Conservation (phyloP, 139 green algal genomes). For the Chlamydomonas schloesseri region DNA sequence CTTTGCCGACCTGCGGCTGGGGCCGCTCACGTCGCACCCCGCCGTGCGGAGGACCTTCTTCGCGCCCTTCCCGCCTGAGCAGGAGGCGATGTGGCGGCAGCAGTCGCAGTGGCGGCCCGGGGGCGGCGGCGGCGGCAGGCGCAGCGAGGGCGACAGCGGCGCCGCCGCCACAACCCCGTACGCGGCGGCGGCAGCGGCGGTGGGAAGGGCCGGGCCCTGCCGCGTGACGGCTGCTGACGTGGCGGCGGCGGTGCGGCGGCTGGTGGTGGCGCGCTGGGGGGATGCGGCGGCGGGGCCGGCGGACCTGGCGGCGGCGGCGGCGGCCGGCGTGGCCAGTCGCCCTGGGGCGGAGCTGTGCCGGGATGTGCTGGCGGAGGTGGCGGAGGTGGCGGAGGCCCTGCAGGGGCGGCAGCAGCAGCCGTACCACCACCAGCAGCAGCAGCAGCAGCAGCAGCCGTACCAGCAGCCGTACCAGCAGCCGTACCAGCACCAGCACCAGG, state of each 20-base stretch:
- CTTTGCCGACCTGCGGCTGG: conserved; percentile 12
- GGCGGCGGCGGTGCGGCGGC: conserved; percentile 13
- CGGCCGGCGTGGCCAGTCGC: background rate
- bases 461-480: background rate
- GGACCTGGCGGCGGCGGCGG: background rate
- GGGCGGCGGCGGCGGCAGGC: background rate
- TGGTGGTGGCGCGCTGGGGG: background rate
- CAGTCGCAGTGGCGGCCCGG: background rate
- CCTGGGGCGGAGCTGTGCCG: background rate
- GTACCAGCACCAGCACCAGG: background rate
- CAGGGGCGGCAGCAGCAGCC: background rate
- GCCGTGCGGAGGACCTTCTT: conserved; percentile 1
- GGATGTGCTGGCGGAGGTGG: background rate
- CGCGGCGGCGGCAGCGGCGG: too few relatives aligned
- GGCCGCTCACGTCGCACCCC: conserved; percentile 2
- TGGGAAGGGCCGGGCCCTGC: too few relatives aligned
- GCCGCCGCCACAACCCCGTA: background rate
- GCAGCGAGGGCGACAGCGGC: background rate
- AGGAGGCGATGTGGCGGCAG: background rate
- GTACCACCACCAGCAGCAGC: background rate
- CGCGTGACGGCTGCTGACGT: conserved; percentile 18
- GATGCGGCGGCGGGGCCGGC: background rate
- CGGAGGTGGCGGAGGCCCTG: background rate
- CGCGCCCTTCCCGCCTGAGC: background rate
- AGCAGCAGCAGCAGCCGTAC: background rate